Base-by-base conservation (phyloP, 106 monocot species). In the Acorus gramineus region DNA sequence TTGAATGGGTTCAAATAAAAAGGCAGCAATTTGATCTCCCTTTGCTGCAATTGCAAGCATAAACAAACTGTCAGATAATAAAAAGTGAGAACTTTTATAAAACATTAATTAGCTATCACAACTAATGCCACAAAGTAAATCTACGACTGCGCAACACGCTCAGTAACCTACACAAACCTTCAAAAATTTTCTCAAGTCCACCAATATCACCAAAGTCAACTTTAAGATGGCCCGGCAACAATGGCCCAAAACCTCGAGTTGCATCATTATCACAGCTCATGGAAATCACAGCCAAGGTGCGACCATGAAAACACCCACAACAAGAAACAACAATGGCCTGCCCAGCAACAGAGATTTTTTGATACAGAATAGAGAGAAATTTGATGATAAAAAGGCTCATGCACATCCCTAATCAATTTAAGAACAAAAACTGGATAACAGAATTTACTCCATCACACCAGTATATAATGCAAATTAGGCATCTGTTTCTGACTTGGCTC, bases 241-340 rank as follows among this genome's bases (percentile, higher is more conserved):
- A 76, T 6, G 98, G 98, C 42, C 98, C 98, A 75, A 98, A 98
- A 64, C 98, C 98, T 71, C 85, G 75, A 60, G 85, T 88, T 7
- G 98, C 91, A 68, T 92, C 98, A 71, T 98, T 92, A 64, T 92
- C 91, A 61, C 91, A 98, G 64, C 98, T 98, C 98, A 98, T 98
- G 64, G 98, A 98, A 68, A 98, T 89, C 45, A 75, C 98, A 46
- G 76, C 98, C 66, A 98, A 69, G 6, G 98, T 98, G 44, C 98
- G 78, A 28, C 98, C 98, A 85, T 98, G 98, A 69, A 98, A 98
- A 73, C 98, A 98, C 43, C 98, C 98, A 71, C 98, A 98, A 62
- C 98, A 98, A 45, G 98, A 98, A 8, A 98, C 81, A 52, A 98
- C 66, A 44, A 98, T 69, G 52, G 98, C 98, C 98, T 98, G 79